These are phyloP conservation scores for Colletotrichum sublineola DNA, from an alignment of 2,329 filamentous ascomycete species.

Conservation along the genomic window DNA sequence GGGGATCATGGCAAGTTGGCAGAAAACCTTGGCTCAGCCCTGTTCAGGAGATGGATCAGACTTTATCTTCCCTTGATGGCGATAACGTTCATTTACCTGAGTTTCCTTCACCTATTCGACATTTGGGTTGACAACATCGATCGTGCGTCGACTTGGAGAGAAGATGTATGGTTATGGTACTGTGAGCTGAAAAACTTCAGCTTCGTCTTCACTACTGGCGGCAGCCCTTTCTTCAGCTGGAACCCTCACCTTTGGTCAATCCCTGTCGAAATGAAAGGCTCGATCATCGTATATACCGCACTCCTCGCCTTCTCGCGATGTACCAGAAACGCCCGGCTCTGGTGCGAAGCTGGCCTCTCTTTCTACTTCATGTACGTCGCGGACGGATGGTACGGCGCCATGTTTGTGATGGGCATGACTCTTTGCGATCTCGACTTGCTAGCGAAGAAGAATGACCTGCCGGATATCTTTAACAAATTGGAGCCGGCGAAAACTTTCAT, in stretches of 20 bases:
- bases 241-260: conserved; percentile 75
- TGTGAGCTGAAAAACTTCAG: conserved; percentile 60
- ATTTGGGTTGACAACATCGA: conserved; percentile 57
- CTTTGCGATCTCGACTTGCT: conserved; percentile 58
- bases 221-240: conserved; percentile 57
- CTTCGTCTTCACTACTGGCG: conserved; percentile 54
- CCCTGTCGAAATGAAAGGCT: conserved; percentile 73
- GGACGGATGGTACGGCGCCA: conserved; percentile 56
- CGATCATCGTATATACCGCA: conserved; percentile 71
- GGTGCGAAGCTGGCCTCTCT: conserved; percentile 48
- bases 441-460: conserved; percentile 61
- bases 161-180: conserved; percentile 65
- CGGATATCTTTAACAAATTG: conserved; percentile 60
- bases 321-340: conserved; percentile 50
- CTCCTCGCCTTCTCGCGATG: conserved; percentile 55
- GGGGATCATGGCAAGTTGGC: conserved; percentile 57
- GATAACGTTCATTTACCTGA: conserved; percentile 66
- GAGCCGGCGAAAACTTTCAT: conserved; percentile 64
- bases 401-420: conserved; percentile 44
- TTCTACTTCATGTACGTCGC: conserved; percentile 53
- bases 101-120: conserved; percentile 25
- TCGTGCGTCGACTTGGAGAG: conserved; percentile 56
- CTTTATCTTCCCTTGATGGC: conserved; percentile 66
- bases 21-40: conserved; percentile 60
- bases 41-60: conserved; percentile 64